Base-by-base conservation (phyloP, 2,329 filamentous ascomycete species). In the Penicillium rolfsii region DNA sequence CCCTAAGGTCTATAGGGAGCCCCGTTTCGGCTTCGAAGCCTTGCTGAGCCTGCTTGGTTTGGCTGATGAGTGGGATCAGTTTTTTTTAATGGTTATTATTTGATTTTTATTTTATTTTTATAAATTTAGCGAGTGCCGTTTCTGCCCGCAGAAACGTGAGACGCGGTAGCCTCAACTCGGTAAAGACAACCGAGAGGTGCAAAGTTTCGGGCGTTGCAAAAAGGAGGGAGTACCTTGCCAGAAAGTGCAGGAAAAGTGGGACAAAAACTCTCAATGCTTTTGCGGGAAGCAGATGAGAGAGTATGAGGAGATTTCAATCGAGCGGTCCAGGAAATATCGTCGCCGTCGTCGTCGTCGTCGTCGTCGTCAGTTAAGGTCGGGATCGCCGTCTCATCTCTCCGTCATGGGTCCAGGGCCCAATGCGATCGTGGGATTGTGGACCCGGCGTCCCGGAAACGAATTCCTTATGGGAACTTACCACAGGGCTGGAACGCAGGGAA, bases 121-220 rank as follows among this genome's bases (percentile, higher is more conserved):
- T 22, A 22, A 30, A 30, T 55, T 52, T 52, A 33, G 50, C 57
- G 54, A 59, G 57, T 49, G 40, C 64, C 65, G 64, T 63, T 67
- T 56, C 64, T 53, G 67, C 61, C 64, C 65, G 66, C 41, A 48
- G 55, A 59, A 64, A 41, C 33, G 62, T 64, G 58, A 66, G 65
- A 63, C 58, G 59, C 59, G 55, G 35, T 54, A 55, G 33, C 33
- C 61, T 59, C 46, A 63, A 64, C 58, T 67, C 58, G 64, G 67
- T 63, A 61, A 68, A 55, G 58, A 45, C 64, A 65, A 62, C 67
- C 67, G 67, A 67, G 19, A 63, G 48, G 16, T 46, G 61, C 60
- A 59, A 41, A 40, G 41, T 43, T 52, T 36, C 30, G 35, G 33
- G 38, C 16, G 38, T 55, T 11, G 24, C 46, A 35, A 24, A 24